Conservation (phyloP, 192 early-diverging fungal species). For the Backusella sp. region DNA sequence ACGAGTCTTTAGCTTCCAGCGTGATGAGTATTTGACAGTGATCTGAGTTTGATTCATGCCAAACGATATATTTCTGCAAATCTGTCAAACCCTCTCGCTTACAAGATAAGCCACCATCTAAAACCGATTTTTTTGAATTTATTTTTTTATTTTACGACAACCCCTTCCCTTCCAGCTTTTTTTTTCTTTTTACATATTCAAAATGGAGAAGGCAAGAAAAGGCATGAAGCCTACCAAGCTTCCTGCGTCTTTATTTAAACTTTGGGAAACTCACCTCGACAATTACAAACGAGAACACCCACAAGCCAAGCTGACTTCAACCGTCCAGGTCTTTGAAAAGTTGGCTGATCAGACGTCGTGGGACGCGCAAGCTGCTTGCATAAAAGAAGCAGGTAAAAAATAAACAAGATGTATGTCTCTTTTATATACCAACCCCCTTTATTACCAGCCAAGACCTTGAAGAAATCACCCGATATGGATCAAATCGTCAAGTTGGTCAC, state of each 20-base stretch:
- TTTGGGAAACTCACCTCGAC: not conserved
- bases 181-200: not conserved
- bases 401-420: not conserved
- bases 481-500: slow-evolving; percentile 26
- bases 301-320: not conserved
- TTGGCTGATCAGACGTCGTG: slow-evolving; percentile 22
- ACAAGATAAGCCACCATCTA: not conserved
- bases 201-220: slow-evolving; percentile 13
- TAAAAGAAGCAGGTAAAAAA: slow-evolving; percentile 27
- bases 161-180: not conserved
- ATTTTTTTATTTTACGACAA: not conserved
- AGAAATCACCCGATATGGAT: not conserved
- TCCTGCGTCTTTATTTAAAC: slow-evolving; percentile 10
- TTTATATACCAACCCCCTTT: not conserved
- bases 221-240: slow-evolving; percentile 17
- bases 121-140: not conserved
- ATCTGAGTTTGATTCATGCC: too few relatives aligned
- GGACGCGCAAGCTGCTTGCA: slow-evolving; percentile 32
- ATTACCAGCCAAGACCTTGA: not conserved
- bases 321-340: not conserved
- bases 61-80: too few relatives aligned
- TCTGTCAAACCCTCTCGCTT: not conserved
- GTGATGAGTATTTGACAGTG: too few relatives aligned
- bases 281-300: not conserved
- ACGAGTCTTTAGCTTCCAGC: too few relatives aligned